Conservation (phyloP, 2,329 filamentous ascomycete species). For the Cryoendolithus antarcticus region DNA sequence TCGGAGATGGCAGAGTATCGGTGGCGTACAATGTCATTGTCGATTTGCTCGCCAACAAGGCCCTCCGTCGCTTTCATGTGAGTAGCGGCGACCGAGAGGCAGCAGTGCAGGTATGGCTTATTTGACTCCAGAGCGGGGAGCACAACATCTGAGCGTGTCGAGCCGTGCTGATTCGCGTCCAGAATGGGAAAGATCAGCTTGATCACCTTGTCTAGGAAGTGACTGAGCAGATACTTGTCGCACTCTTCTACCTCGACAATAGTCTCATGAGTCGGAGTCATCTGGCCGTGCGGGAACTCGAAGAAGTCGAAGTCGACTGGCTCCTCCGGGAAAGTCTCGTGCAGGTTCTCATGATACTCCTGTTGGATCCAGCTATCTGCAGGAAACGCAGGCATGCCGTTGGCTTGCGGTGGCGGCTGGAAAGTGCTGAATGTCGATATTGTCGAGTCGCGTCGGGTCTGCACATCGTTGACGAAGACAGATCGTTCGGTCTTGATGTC, state of each 20-base stretch:
- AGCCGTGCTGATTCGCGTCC: slow-evolving; percentile 78
- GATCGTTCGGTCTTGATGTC: slow-evolving; percentile 94
- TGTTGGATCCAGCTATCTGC: slow-evolving; percentile 61
- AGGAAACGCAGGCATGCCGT: slow-evolving; percentile 49
- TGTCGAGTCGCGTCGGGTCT: slow-evolving; percentile 72
- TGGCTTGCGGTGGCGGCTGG: slow-evolving; percentile 61
- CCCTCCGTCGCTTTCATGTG: slow-evolving; percentile 73
- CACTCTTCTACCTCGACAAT: slow-evolving; percentile 75
- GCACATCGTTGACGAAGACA: slow-evolving; percentile 84
- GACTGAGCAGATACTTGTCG: slow-evolving; percentile 75
- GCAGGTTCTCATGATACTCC: slow-evolving; percentile 54
- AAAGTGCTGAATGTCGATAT: slow-evolving; percentile 90
- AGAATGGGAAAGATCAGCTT: slow-evolving; percentile 85
- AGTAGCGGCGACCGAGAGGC: slow-evolving; percentile 81
- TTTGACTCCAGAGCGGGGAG: slow-evolving; percentile 85
- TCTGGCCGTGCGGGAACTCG: slow-evolving; percentile 60
- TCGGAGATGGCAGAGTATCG: slow-evolving; percentile 77
- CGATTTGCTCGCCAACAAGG: slow-evolving; percentile 58
- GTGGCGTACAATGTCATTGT: slow-evolving; percentile 84
- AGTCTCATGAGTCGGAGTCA: slow-evolving; percentile 52
- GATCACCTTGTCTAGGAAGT: slow-evolving; percentile 80
- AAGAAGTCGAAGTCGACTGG: slow-evolving; percentile 64
- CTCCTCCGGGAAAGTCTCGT: slow-evolving; percentile 50
- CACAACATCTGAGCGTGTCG: slow-evolving; percentile 67
- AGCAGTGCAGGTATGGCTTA: slow-evolving; percentile 90